Evolutionary conservation across 2,329 filamentous ascomycete species (phyloP).

Genomic region (Chaetomium sp.): DNA sequence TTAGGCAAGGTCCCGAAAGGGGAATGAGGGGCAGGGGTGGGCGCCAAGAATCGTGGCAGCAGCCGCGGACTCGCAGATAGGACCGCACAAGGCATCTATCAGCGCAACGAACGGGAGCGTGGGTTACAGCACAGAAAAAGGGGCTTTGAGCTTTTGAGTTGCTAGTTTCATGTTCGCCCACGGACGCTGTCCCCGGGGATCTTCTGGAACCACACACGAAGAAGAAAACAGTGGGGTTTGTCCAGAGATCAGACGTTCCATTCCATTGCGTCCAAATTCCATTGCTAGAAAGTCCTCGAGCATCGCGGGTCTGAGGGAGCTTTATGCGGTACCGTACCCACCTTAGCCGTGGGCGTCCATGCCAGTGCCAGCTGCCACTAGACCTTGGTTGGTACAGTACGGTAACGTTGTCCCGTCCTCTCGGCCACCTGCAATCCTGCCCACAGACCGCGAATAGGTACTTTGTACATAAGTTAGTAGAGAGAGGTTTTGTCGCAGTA

Average conservation of each 20-base stretch:
- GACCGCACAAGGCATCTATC: constrained; percentile 15
- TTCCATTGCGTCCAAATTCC: neutral
- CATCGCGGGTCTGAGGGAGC: neutral
- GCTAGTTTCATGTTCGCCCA: neutral
- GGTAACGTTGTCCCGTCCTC: too few species aligned
- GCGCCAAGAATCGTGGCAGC: constrained; percentile 8
- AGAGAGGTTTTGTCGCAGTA: too few species aligned
- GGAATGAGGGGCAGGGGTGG: neutral
- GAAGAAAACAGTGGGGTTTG: neutral
- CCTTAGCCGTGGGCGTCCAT: too few species aligned
- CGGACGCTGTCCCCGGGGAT: neutral
- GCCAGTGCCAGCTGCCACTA: too few species aligned
- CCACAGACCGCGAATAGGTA: too few species aligned
- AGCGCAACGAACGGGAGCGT: neutral
- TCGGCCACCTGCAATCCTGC: too few species aligned
- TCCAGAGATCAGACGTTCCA: neutral
- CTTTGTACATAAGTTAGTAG: too few species aligned
- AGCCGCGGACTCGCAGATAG: neutral
- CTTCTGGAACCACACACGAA: constrained; percentile 2
- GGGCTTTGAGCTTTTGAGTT: neutral
- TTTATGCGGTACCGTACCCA: constrained; percentile 6
- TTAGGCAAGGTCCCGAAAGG: neutral
- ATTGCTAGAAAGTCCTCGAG: neutral
- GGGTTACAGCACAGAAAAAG: neutral
- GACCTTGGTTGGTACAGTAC: too few species aligned